These are phyloP conservation scores for Beauveria brongniartii DNA, from an alignment of 2,329 filamentous ascomycete genomes.

Conservation along the genomic window DNA sequence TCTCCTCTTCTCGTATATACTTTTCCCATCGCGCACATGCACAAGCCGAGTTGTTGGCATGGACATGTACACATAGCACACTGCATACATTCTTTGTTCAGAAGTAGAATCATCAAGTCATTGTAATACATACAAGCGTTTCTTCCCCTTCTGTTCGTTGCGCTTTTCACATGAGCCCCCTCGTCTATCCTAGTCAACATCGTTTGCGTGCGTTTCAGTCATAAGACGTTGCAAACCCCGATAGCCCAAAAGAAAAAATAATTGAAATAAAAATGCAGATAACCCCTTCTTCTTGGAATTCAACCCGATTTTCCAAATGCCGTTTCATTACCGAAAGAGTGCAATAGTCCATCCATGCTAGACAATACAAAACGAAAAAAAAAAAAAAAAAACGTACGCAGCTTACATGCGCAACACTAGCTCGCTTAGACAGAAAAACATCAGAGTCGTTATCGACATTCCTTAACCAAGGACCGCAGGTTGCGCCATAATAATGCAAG, in stretches of 20 bases:
- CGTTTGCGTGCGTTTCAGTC: not conserved
- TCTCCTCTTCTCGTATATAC: not conserved
- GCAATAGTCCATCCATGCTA: not conserved
- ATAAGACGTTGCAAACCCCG: no score
- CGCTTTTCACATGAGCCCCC: not conserved
- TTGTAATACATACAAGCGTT: conserved; percentile 1
- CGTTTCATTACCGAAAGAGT: not conserved
- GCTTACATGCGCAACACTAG: not conserved
- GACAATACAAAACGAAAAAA: not conserved
- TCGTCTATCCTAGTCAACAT: not conserved
- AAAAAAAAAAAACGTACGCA: not conserved
- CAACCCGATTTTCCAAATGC: not conserved
- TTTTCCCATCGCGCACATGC: not conserved
- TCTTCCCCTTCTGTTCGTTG: not conserved
- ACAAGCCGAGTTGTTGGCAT: not conserved
- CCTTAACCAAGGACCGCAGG: not conserved
- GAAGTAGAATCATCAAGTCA: not conserved
- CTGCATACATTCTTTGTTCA: not conserved
- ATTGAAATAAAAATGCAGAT: not conserved
- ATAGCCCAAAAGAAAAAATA: not conserved
- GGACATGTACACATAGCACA: not conserved
- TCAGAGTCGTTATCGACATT: not conserved
- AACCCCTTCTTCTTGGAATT: not conserved
- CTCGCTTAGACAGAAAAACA: not conserved
- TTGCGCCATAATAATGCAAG: conserved; percentile 6